Evolutionary conservation across 306 rosid species (phyloP).

Genomic region (Morella rubra): DNA sequence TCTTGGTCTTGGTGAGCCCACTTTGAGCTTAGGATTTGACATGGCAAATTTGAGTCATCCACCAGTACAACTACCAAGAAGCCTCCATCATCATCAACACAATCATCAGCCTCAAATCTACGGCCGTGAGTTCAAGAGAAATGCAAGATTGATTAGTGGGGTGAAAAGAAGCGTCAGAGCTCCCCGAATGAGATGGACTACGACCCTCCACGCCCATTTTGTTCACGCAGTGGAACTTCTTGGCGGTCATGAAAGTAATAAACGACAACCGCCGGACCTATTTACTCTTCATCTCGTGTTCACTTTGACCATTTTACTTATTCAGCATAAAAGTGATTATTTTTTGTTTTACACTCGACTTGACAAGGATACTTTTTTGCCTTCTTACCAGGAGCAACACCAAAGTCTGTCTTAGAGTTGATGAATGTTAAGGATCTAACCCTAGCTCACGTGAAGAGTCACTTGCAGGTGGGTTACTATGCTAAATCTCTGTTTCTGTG

Average conservation of each 20-base stretch:
- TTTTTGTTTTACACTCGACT: neutral
- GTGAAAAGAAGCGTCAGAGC: constrained; percentile 71
- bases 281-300: neutral
- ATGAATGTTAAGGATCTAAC: constrained; percentile 96
- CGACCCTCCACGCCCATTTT: constrained; percentile 91
- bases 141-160: constrained; percentile 39
- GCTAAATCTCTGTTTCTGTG: constrained; percentile 33
- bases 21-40: constrained; percentile 56
- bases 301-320: neutral
- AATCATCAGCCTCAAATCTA: constrained; percentile 55
- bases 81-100: constrained; percentile 19
- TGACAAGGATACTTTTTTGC: constrained; percentile 5
- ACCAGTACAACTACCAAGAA: constrained; percentile 29
- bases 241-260: constrained; percentile 89
- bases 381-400: constrained; percentile 70
- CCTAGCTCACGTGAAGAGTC: constrained; percentile 98
- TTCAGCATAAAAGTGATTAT: neutral
- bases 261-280: neutral
- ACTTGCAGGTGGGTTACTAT: constrained; percentile 79
- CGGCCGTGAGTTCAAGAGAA: constrained; percentile 63
- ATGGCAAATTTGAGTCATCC: constrained; percentile 26
- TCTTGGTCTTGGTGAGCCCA: constrained; percentile 38
- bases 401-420: constrained; percentile 88
- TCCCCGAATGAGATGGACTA: constrained; percentile 96
- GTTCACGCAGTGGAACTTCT: constrained; percentile 92